Percentiles rank a stretch among this genome's conserved stretches.
phyloP scores from a whole-genome alignment of 352 stramenopile genomes.

The Paralagenidium karlingii region DNA sequence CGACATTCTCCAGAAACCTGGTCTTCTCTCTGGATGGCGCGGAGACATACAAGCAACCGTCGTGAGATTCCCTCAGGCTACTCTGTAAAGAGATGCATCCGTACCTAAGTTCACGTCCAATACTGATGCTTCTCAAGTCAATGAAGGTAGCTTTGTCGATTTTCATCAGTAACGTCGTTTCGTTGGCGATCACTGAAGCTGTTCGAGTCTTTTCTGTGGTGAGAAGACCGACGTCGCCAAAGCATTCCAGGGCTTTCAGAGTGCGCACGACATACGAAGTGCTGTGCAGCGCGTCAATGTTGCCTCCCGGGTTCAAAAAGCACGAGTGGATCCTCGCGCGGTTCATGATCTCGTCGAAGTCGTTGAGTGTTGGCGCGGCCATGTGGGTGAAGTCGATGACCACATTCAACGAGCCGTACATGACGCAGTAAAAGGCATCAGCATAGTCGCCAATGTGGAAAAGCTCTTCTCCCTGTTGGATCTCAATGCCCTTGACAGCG shows the following conservation, averaged over 20 bases:
- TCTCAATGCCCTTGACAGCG: constrained; percentile 44
- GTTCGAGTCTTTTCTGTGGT: constrained; percentile 42
- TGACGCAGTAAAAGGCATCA: constrained; percentile 66
- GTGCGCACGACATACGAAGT: constrained; percentile 54
- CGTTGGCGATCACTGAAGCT: constrained; percentile 46
- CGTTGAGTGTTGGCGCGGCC: constrained; percentile 38
- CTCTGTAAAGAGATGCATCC: not conserved
- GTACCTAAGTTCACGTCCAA: constrained; percentile 41
- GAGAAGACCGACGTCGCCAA: constrained; percentile 52
- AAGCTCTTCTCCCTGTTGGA: constrained; percentile 44
- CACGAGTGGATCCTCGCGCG: constrained; percentile 32
- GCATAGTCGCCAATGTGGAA: constrained; percentile 57
- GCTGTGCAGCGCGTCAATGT: too few species aligned
- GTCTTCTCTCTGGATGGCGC: constrained; percentile 35
- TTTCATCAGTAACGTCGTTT: constrained; percentile 57
- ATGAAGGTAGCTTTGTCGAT: constrained; percentile 54
- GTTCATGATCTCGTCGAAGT: constrained; percentile 65
- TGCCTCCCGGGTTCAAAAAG: too few species aligned
- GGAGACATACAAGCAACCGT: not conserved
- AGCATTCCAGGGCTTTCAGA: constrained; percentile 55
- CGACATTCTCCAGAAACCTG: constrained; percentile 27
- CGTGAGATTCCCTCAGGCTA: too few species aligned
- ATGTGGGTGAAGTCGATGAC: constrained; percentile 65
- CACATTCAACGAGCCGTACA: constrained; percentile 59
- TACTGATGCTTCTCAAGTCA: constrained; percentile 35